Evolutionary conservation across 2,329 filamentous ascomycete genomes (phyloP), one percentile per base, ranked within the genome.

Genomic region (Hypocrella siamensis): DNA sequence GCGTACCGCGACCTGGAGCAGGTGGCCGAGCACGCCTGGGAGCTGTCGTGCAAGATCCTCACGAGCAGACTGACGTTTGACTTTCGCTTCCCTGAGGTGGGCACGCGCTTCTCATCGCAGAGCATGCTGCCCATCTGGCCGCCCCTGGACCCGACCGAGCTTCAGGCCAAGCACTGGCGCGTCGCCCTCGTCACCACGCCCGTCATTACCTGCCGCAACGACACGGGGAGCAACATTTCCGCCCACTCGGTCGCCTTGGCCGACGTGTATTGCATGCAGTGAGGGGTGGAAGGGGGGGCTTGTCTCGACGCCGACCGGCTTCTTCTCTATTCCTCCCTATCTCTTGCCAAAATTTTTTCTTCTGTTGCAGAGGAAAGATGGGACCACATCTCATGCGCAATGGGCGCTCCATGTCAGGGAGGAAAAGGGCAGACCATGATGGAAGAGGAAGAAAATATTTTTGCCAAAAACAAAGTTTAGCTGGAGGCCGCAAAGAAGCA

Each of bases 121-220:
- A 57, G 51, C 40, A 73, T 66, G 60, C 48, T 52, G 28, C 58
- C 40, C 33, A 53, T 66, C 37, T 65, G 66, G 47, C 54, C 56
- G 17, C 39, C 45, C 22, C 42, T 52, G 18, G 53, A 61, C 22
- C 51, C 57, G 1, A 45, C 54, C 33, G 52, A 60, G 31, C 46
- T 71, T 15, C 65, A 70, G 49, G 49, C 55, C 5, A 56, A 57
- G 41, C 65, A 70, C 42, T 63, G 56, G 49, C 60, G 67, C 5
- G 47, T 73, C n/a, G 60, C 62, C 32, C 53, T 70, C 2, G 62
- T 67, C 18, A 61, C 67, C 5, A 70, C 67, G 0, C 68, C 68
- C 1, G 58, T 63, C 7, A 58, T 72, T 28, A 70, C 65, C 2
- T 59, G 67, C 41, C 57, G 66, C 19, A 66, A 69, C 38, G 66